phyloP scores from a whole-genome alignment of 805 yeast species.

The Candida oleophila region DNA sequence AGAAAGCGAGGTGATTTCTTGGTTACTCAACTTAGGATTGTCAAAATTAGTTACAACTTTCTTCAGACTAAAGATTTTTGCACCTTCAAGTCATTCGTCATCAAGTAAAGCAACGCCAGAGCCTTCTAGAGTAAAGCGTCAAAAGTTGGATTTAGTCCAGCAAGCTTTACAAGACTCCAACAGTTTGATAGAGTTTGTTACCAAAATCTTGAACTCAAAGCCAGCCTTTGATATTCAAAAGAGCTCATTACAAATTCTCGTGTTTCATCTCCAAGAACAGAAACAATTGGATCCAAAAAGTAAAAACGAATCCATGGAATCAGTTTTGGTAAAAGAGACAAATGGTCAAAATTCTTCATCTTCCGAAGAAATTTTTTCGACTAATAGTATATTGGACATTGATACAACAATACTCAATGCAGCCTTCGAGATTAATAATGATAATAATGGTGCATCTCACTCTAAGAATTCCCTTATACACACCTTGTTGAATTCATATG shows the following conservation, averaged over 20 bases:
- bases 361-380: neutral
- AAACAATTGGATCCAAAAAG: neutral
- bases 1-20: conserved; percentile 18
- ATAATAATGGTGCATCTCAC: conserved; percentile 6
- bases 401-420: conserved; percentile 7
- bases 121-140: conserved; percentile 21
- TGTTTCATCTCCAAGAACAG: conserved; percentile 16
- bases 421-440: conserved; percentile 11
- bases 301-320: neutral
- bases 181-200: conserved; percentile 12
- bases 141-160: conserved; percentile 21
- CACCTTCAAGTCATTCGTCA: neutral
- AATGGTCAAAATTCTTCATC: neutral
- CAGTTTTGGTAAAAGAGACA: neutral
- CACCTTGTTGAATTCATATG: conserved; percentile 11
- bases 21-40: conserved; percentile 43
- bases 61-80: conserved; percentile 16
- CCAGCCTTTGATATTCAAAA: conserved; percentile 11
- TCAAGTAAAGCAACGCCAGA: conserved; percentile 3
- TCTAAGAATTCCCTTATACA: conserved; percentile 12
- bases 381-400: neutral
- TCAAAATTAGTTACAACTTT: conserved; percentile 28
- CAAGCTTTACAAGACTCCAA: conserved; percentile 19
- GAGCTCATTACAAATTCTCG: conserved; percentile 16
- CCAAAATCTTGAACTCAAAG: neutral